Conservation (phyloP, 2,329 filamentous ascomycete species). For the Stemphylium lycopersici region DNA sequence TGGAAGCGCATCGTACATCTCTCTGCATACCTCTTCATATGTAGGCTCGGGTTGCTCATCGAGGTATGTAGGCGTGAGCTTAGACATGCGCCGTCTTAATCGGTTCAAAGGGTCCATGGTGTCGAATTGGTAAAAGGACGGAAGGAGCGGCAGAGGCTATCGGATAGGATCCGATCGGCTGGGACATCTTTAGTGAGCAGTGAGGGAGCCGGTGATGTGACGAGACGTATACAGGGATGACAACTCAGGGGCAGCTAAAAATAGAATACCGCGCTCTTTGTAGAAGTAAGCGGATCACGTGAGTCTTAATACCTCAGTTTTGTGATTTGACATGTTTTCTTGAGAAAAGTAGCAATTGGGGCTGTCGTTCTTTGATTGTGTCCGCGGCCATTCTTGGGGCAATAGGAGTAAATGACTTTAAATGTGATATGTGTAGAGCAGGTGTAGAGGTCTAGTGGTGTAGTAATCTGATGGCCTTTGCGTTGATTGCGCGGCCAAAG, state of each 20-base stretch:
- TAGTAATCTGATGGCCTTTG: not conserved
- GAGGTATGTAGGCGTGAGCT: not conserved
- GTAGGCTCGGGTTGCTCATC: not conserved
- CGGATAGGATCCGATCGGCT: not conserved
- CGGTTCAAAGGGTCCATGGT: not conserved
- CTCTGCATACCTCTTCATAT: not conserved
- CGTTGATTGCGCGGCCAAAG: not conserved
- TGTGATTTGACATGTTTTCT: not conserved
- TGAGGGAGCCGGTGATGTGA: not conserved
- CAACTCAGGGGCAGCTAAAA: constrained; percentile 5
- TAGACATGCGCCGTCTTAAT: constrained; percentile 1
- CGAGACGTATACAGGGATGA: not conserved
- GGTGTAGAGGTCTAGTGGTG: not conserved
- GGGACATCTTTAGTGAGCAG: not conserved
- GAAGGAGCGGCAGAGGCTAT: not conserved
- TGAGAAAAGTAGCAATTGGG: not conserved
- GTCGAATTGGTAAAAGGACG: not conserved
- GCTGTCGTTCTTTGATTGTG: not conserved
- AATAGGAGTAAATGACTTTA: not conserved
- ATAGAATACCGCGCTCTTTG: not conserved
- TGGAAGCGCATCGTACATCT: too few relatives aligned
- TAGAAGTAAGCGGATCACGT: not conserved
- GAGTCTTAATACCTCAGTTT: not conserved
- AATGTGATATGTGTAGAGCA: not conserved
- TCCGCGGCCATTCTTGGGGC: not conserved